Conservation (phyloP, 768 basidiomycete genomes). For the Lentinula raphanica region DNA sequence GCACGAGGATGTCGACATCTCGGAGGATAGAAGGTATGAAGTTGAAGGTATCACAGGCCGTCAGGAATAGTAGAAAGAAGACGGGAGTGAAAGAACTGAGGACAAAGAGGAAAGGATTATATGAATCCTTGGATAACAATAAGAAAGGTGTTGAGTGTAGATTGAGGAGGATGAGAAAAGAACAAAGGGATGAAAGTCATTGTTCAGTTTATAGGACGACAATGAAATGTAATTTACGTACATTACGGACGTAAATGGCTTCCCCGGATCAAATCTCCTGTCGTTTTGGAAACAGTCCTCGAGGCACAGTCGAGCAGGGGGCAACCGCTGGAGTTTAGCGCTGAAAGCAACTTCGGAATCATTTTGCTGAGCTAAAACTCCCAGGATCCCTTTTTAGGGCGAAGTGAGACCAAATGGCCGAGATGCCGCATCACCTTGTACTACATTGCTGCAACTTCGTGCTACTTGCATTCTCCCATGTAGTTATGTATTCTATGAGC, state of each 20-base stretch:
- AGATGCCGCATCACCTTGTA: too few species aligned
- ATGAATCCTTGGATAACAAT: background rate
- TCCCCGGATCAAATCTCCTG: background rate
- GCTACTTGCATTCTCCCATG: too few species aligned
- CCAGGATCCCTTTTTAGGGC: too few species aligned
- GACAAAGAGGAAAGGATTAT: background rate
- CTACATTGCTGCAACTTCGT: too few species aligned
- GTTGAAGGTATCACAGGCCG: background rate
- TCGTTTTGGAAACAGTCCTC: background rate
- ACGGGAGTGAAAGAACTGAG: background rate
- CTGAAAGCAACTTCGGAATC: too few species aligned
- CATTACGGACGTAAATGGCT: background rate
- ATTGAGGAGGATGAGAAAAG: too few species aligned
- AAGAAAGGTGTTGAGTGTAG: background rate
- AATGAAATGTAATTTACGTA: background rate
- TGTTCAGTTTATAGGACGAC: conserved; percentile 4
- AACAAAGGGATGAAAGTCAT: background rate
- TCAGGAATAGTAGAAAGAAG: background rate
- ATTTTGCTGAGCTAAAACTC: too few species aligned
- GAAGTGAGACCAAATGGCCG: too few species aligned
- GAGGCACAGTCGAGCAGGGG: too few species aligned
- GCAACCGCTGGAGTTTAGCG: too few species aligned
- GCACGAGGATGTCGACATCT: background rate
- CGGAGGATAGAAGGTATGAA: background rate
- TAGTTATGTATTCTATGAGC: too few species aligned